Conservation (phyloP, 2,329 filamentous ascomycete genomes). For the Pyrenochaeta sp. region DNA sequence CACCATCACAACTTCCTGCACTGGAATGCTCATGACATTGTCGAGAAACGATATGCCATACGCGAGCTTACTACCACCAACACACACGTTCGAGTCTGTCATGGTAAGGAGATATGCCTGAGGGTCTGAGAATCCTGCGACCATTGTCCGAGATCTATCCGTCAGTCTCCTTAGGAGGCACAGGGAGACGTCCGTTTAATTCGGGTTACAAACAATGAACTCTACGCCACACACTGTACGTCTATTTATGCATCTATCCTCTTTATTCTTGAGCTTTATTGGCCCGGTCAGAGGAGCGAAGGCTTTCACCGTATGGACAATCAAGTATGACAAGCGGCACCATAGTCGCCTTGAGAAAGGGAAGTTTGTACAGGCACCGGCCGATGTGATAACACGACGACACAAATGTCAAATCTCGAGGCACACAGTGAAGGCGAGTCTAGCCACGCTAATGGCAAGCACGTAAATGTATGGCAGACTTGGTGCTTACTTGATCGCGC, state of each 20-base stretch:
- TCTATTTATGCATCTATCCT: neutral
- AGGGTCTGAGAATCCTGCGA: no score
- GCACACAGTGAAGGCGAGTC: no score
- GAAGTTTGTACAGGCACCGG: no score
- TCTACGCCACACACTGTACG: neutral
- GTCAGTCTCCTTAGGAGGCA: neutral
- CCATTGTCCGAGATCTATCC: neutral
- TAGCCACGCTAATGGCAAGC: neutral
- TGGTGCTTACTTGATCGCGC: neutral
- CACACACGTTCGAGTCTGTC: neutral
- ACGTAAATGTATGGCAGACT: neutral
- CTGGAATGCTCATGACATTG: neutral
- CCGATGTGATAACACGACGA: no score
- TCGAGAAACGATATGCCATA: neutral
- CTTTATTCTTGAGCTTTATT: neutral
- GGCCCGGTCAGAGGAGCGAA: neutral
- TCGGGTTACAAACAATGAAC: neutral
- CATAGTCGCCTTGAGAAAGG: no score
- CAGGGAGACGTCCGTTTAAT: neutral
- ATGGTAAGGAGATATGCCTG: neutral
- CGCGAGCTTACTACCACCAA: neutral
- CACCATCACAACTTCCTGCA: neutral
- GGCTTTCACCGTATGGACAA: neutral
- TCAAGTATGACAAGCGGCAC: neutral
- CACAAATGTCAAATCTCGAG: no score